Percentiles rank a stretch among this genome's conserved stretches.
phyloP scores from a whole-genome alignment of 495 filamentous ascomycete species.

The Acidomyces sp. region DNA sequence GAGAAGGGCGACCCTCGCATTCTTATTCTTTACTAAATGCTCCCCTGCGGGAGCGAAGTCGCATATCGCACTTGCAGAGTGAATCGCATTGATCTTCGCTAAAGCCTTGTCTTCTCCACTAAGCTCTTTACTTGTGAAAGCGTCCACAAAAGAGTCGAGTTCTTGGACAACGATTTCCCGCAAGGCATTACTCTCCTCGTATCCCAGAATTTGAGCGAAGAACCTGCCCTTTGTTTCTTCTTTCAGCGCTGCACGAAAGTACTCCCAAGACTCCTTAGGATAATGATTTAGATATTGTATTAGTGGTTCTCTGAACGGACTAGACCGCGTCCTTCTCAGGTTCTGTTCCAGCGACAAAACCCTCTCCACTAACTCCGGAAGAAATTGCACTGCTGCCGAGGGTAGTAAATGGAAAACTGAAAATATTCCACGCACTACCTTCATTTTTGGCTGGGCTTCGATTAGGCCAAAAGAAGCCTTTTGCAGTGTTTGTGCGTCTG shows the following conservation, averaged over 20 bases:
- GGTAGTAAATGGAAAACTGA: slow-evolving; percentile 94
- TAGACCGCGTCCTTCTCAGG: slow-evolving; percentile 77
- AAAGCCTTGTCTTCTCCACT: slow-evolving; percentile 42
- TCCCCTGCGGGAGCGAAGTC: slow-evolving; percentile 42
- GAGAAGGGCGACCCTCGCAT: slow-evolving; percentile 57
- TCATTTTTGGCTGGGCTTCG: slow-evolving; percentile 82
- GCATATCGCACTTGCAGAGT: slow-evolving; percentile 64
- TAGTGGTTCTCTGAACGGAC: slow-evolving; percentile 84
- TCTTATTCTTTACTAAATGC: slow-evolving; percentile 69
- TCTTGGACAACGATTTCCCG: slow-evolving; percentile 62
- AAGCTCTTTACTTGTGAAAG: slow-evolving; percentile 42
- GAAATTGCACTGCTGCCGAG: slow-evolving; percentile 75
- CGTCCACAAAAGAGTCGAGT: slow-evolving; percentile 50
- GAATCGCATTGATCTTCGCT: slow-evolving; percentile 76
- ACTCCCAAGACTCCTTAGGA: slow-evolving; percentile 70
- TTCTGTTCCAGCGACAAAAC: slow-evolving; percentile 79
- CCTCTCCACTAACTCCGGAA: slow-evolving; percentile 74
- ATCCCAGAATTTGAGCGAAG: slow-evolving; percentile 74
- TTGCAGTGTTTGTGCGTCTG: slow-evolving; percentile 64
- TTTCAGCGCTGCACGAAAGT: slow-evolving; percentile 59
- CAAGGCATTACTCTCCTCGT: slow-evolving; percentile 60
- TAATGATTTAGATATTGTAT: slow-evolving; percentile 90
- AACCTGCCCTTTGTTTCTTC: slow-evolving; percentile 86
- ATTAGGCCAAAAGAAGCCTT: slow-evolving; percentile 87
- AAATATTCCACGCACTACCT: slow-evolving; percentile 82